Percentiles rank a stretch among this genome's conserved stretches.
These are phyloP conservation scores for Penicillium egyptiacum DNA, from an alignment of 495 filamentous ascomycete species.

Conservation along the genomic window DNA sequence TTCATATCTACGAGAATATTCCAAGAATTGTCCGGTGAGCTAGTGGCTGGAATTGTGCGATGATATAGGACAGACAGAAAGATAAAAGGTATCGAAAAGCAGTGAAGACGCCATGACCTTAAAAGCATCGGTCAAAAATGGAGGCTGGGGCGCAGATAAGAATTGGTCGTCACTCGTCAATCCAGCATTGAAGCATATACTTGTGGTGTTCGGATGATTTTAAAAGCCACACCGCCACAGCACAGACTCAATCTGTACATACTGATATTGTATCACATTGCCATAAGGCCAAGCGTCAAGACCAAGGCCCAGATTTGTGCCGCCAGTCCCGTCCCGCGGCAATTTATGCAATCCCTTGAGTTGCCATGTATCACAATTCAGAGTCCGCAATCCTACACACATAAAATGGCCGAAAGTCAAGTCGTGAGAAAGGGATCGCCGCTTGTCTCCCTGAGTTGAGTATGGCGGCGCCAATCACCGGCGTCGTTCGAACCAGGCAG, in stretches of 20 bases:
- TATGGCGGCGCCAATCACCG: conserved; percentile 52
- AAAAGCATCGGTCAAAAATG: conserved; percentile 14
- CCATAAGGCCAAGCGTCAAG: not conserved
- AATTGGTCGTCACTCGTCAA: conserved; percentile 25
- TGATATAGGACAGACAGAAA: conserved; percentile 20
- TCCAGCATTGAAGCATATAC: conserved; percentile 10
- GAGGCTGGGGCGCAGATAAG: conserved; percentile 17
- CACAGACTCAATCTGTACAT: conserved; percentile 4
- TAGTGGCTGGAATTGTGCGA: conserved; percentile 12
- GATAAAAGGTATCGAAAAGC: conserved; percentile 23
- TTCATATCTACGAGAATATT: not conserved
- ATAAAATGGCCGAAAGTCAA: conserved; percentile 13
- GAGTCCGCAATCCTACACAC: not conserved
- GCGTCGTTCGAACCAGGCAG: conserved; percentile 83
- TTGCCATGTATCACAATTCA: not conserved
- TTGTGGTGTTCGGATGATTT: not conserved
- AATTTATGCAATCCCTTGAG: not conserved
- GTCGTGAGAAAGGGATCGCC: conserved; percentile 12
- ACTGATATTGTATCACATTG: conserved; percentile 7
- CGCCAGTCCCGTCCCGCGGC: not conserved
- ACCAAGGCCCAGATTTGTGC: not conserved
- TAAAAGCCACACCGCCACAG: not conserved
- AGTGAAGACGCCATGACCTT: conserved; percentile 26
- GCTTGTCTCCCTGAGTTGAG: conserved; percentile 4
- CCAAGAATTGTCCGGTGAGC: not conserved